These are phyloP conservation scores for Nicotiana obtusifolia DNA, from an alignment of 257 asterid genomes.

Conservation along the genomic window DNA sequence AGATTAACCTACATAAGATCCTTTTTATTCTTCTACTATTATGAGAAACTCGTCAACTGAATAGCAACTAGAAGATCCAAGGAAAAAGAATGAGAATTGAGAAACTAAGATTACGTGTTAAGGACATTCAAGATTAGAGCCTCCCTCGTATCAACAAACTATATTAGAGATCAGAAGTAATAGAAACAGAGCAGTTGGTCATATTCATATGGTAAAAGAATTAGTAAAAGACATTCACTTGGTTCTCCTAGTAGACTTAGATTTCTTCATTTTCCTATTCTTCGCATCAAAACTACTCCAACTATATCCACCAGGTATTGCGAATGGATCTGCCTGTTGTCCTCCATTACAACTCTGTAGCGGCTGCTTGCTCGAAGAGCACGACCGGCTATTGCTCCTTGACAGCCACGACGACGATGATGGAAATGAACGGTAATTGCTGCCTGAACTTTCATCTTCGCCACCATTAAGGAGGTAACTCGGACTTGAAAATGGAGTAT, in stretches of 20 bases:
- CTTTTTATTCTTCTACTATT: neutral
- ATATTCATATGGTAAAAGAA: neutral
- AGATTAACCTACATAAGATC: neutral
- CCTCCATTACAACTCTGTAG: constrained; percentile 16
- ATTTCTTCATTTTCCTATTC: constrained; percentile 49
- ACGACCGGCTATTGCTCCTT: constrained; percentile 23
- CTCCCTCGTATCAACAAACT: neutral
- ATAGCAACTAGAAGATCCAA: neutral
- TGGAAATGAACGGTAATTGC: constrained; percentile 28
- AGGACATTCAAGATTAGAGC: neutral
- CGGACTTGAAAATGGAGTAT: constrained; percentile 87
- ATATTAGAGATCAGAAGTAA: neutral
- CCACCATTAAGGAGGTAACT: constrained; percentile 26
- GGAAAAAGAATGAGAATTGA: neutral
- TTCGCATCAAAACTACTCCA: constrained; percentile 70
- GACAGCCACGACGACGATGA: constrained; percentile 30
- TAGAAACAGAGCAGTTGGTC: neutral
- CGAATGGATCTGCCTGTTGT: constrained; percentile 54
- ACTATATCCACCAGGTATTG: constrained; percentile 57
- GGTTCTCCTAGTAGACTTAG: constrained; percentile 50
- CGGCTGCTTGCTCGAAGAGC: constrained; percentile 35
- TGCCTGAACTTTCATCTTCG: constrained; percentile 21
- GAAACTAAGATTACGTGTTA: neutral
- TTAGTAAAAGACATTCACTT: constrained; percentile 26
- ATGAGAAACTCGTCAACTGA: neutral